Evolutionary conservation across 192 early-diverging fungal genomes (phyloP), one percentile per base, ranked within the genome.

Genomic region (Backusella luteola): DNA sequence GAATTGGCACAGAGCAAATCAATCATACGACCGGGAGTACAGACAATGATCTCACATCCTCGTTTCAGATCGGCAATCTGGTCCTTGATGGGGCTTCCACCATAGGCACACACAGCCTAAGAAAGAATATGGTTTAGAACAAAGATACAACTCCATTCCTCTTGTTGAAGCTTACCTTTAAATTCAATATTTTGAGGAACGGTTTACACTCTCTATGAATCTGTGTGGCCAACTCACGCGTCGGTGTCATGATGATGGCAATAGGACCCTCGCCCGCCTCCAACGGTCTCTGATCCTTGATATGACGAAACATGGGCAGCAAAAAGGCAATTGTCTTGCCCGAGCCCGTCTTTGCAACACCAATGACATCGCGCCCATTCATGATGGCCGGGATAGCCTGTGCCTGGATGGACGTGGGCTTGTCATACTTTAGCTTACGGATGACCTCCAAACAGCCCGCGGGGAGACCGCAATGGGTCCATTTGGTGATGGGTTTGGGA

Each of bases 401-500:
- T 2, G 93, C 89, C 81, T 98, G 96, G 75, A 98, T 96, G 0
- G 96, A 87, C 3, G 95, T 93, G 0, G 98, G 97, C 17, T 87
- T 88, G 29, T 93, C 92, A 81, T 95, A 98, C 72, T 93, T 93
- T 32, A 96, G 83, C 71, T 91, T 92, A 46, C 90, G 86, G 78
- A 96, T 96, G 4, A 95, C 91, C 71, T 94, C 90, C 53, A 89
- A 78, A 76, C 88, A 87, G 11, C 90, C 90, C 21, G 91, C 87
- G 1, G 96, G 97, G n/a, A 98, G 85, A 21, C 98, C 98, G 84
- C 96, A 96, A 71, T 98, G 94, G 9, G 96, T 94, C 97, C 97
- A 98, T 82, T 93, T 94, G 38, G 91, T 85, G 29, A 96, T 93
- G 1, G 98, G 97, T 81, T 99, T 98, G 1, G 98, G 97, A 69